These are phyloP conservation scores for Cutaneotrichosporon cavernicola DNA, from an alignment of 1,284 basidiomycete species.

Conservation along the genomic window DNA sequence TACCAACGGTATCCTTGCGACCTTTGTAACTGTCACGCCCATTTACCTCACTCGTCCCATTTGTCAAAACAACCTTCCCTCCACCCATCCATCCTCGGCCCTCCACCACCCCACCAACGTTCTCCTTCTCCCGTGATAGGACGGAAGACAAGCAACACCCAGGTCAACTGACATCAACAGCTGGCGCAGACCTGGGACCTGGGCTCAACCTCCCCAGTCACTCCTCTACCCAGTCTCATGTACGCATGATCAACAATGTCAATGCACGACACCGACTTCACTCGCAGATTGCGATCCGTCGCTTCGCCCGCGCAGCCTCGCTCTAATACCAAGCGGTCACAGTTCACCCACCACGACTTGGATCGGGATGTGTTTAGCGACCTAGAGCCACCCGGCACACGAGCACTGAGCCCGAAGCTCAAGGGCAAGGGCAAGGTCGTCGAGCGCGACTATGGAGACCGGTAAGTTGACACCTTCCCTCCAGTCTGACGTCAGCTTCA, in stretches of 20 bases:
- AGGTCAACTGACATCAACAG: background rate
- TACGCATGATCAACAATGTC: constrained; percentile 17
- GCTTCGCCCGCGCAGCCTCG: constrained; percentile 25
- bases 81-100: background rate
- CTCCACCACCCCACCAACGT: background rate
- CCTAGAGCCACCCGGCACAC: constrained; percentile 23
- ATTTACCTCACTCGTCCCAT: background rate
- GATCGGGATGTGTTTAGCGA: constrained; percentile 44
- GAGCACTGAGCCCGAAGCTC: constrained; percentile 27
- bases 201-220: background rate
- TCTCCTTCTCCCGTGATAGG: background rate
- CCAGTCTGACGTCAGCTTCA: constrained; percentile 52
- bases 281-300: constrained; percentile 34
- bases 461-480: constrained; percentile 36
- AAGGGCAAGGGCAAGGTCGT: constrained; percentile 37
- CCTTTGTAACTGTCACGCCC: background rate
- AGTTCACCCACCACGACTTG: background rate
- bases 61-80: constrained; percentile 6
- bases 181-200: background rate
- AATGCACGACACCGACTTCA: constrained; percentile 44
- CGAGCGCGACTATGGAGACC: constrained; percentile 51
- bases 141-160: background rate
- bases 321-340: constrained; percentile 12
- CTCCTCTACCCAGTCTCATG: constrained; percentile 13
- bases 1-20: background rate